Evolutionary conservation across 2,329 filamentous ascomycete genomes (phyloP), one percentile per base, ranked within the genome.

Genomic region (Nannizziopsis barbatae): DNA sequence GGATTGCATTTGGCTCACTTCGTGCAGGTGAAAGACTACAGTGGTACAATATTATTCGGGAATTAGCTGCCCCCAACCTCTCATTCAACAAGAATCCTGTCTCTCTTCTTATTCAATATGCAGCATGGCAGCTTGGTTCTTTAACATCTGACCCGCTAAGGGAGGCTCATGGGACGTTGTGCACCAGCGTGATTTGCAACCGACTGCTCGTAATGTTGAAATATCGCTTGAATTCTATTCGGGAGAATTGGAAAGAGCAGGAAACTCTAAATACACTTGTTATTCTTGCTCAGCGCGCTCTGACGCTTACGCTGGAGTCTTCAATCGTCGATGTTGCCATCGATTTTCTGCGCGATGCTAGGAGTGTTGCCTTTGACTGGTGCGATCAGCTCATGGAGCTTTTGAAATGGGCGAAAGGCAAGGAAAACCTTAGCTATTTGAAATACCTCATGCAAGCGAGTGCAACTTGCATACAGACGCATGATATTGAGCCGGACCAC

Each of bases 41-140:
- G 44, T 82, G 77, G 73, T 56, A 65, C 7, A 81, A 80, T 46
- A 71, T 83, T 2, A 56, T 78, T 0, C 56, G 66, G 0, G 72
- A 80, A 54, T 58, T 83, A 2, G 59, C 62, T 0, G 62, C 65
- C 1, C 70, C 73, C 0, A 64, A 64, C 1, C 45, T 83, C 0
- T 71, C 77, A 39, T 72, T 78, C 32, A 73, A 71, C 9, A 72
- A 73, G 37, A 50, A 62, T 0, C 73, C 77, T 37, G 73, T 74
- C 0, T 61, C 62, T 5, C 53, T 71, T 1, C 56, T 80, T 0
- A 45, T 80, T 0, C 56, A 70, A 1, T 78, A 83, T 52, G 63
- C 68, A 17, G 2, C 65, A 63, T 50, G 51, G 60, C 1, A 5
- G n/a, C 0, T 20, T 47, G 3, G 54, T 75, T 1, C 45, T 74